Evolutionary conservation across 106 monocot genomes (phyloP), one percentile per base, ranked within the genome.

Genomic region (Triglochin maritima): DNA sequence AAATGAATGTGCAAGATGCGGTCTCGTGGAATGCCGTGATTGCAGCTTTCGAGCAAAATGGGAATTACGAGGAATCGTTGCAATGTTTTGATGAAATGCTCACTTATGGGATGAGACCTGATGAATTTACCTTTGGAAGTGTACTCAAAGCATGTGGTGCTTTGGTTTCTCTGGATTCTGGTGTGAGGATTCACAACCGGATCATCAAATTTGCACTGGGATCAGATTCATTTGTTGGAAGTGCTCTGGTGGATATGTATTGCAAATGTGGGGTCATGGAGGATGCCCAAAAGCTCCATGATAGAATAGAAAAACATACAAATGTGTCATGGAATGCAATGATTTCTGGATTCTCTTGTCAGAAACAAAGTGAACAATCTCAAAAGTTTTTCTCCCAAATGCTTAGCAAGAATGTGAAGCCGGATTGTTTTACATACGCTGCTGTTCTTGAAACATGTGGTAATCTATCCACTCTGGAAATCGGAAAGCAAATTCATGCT

Each of bases 51-150:
- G 95, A 96, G 69, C 87, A 88, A 62, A 96, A 96, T 51, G 81
- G 71, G 15, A 58, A 44, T 5, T 87, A 78, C 50, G 79, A 87
- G 44, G 87, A 79, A n/a, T 82, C 87, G 13, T 72, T 94, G 45
- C n/a, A 64, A 12, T 71, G 77, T 71, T 89, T 82, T 9, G 55
- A 81, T 75, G 58, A 72, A 47, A 94, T 94, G 94, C 57, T 94
- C 47, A 47, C 7, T 4, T 75, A 71, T 17, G 73, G 85, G 13
- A 78, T 96, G 70, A 68, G 79, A 65, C 90, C 95, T 17, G 85
- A 96, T 72, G 90, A 77, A 50, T 96, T 96, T 77, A 96, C 95
- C 51, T 96, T 82, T 68, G 95, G 95, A 29, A 90, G 85, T 65
- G 85, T 86, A 56, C 80, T 96, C n/a, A 96, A 96, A 77, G 87